phyloP scores from a whole-genome alignment of 306 rosid species.

The Rubus parviflorus region DNA sequence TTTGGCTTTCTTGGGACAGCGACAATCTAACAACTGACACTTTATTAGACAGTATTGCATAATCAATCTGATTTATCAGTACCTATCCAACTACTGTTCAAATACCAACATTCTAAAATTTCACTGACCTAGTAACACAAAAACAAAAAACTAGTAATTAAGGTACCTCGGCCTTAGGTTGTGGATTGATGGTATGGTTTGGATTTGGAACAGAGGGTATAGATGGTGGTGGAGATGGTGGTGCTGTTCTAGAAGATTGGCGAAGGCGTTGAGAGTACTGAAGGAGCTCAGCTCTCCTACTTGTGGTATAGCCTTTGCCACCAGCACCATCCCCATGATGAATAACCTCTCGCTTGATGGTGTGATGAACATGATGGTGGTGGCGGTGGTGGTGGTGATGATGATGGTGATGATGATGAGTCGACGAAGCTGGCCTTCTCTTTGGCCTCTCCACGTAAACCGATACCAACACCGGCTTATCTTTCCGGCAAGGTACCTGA shows the following conservation, averaged over 20 bases:
- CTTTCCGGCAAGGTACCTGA: constrained; percentile 45
- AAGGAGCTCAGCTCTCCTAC: constrained; percentile 72
- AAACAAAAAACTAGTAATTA: neutral
- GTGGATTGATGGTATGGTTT: constrained; percentile 26
- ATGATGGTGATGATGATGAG: constrained; percentile 31
- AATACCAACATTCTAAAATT: neutral
- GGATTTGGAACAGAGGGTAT: constrained; percentile 26
- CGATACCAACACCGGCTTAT: constrained; percentile 49
- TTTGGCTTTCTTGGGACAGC: constrained; percentile 33
- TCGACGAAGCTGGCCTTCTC: constrained; percentile 20
- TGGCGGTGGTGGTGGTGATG: constrained; percentile 30
- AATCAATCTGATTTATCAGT: neutral
- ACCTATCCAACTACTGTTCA: neutral
- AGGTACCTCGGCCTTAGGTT: constrained; percentile 30
- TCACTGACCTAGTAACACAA: neutral
- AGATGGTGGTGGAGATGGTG: constrained; percentile 21
- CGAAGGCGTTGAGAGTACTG: constrained; percentile 60
- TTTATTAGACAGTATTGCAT: constrained; percentile 3
- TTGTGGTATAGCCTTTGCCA: constrained; percentile 35
- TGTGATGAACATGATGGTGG: constrained; percentile 38
- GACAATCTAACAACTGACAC: constrained; percentile 25
- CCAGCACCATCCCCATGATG: constrained; percentile 16
- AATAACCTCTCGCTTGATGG: constrained; percentile 28
- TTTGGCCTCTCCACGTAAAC: constrained; percentile 59
- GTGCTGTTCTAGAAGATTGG: constrained; percentile 39